Conservation (phyloP, 2,329 filamentous ascomycete species). For the Tolypocladium paradoxum region DNA sequence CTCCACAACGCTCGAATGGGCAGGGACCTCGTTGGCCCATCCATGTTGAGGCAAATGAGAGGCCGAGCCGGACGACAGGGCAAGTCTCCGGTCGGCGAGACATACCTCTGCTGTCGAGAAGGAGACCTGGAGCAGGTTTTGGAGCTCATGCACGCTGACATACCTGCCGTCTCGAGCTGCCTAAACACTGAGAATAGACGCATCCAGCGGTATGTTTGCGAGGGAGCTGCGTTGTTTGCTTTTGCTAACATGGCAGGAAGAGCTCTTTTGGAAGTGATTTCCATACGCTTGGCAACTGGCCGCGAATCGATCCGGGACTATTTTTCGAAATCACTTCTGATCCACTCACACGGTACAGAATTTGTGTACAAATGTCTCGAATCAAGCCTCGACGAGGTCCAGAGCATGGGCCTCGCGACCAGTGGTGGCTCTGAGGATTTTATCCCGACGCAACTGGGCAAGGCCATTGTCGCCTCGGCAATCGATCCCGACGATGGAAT, state of each 20-base stretch:
- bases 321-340: slow-evolving; percentile 55
- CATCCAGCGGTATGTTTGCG: slow-evolving; percentile 44
- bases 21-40: slow-evolving; percentile 62
- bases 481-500: slow-evolving; percentile 65
- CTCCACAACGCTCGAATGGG: slow-evolving; percentile 68
- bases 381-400: slow-evolving; percentile 48
- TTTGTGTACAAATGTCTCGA: slow-evolving; percentile 43
- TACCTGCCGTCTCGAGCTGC: slow-evolving; percentile 60
- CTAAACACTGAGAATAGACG: slow-evolving; percentile 56
- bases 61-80: slow-evolving; percentile 69
- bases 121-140: slow-evolving; percentile 58
- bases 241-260: slow-evolving; percentile 23
- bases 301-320: slow-evolving; percentile 56
- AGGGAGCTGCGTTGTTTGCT: neutral
- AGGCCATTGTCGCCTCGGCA: slow-evolving; percentile 60
- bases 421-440: slow-evolving; percentile 40
- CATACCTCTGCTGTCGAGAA: slow-evolving; percentile 62
- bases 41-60: slow-evolving; percentile 73
- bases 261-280: slow-evolving; percentile 60
- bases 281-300: slow-evolving; percentile 56
- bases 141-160: slow-evolving; percentile 59
- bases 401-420: slow-evolving; percentile 42
- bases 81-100: slow-evolving; percentile 68
- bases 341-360: slow-evolving; percentile 39
- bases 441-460: slow-evolving; percentile 53